Base-by-base conservation (phyloP, 768 basidiomycete genomes). In the Mycena kentingensis region DNA sequence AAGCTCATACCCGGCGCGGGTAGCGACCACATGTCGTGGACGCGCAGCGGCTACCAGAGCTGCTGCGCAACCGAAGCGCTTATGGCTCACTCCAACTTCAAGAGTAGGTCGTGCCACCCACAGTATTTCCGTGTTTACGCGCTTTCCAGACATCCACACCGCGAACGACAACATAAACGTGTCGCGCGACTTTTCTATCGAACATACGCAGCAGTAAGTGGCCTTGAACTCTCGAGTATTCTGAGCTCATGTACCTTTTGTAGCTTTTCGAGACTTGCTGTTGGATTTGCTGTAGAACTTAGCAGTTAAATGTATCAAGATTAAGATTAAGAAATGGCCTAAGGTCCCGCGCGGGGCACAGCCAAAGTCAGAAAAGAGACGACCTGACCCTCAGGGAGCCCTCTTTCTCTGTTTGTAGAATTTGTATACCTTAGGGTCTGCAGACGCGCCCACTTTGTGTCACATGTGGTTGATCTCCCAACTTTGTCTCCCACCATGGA, bases 171-270 rank as follows among this genome's bases (percentile, higher is more conserved):
- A 35, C 4, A 69, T 60, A 6, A 62, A 62, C 34, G 42, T 67
- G 4, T 52, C 63, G 51, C 73, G 51, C 52, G 73, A 77, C 32
- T 69, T 74, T 32, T 72, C 66, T 5, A 69, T 71, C 60, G 60
- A 68, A 66, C 61, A 62, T 46, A 57, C 60, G 61, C 52, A 54
- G 6, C 49, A 63, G 61, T 60, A 31, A 10, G 59, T 59, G 21
- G 4, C 3, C 5, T 19, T 38, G 18, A 8, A 32, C 16, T 16
- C 31, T 32, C 16, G 31, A 8, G 31, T 16, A n/a, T 16, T 32
- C 31, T 8, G 16, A 32, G 31, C 16, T 8, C 31, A 8, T 8
- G 16, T 32, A 32, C 8, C 31, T 32, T 32, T 32, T 16, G 31
- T 34, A 62, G 57, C 13, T 62, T 47, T 24, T 24, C 52, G 25